Conservation (phyloP, 495 filamentous ascomycete species). For the Aspergillus affinis region DNA sequence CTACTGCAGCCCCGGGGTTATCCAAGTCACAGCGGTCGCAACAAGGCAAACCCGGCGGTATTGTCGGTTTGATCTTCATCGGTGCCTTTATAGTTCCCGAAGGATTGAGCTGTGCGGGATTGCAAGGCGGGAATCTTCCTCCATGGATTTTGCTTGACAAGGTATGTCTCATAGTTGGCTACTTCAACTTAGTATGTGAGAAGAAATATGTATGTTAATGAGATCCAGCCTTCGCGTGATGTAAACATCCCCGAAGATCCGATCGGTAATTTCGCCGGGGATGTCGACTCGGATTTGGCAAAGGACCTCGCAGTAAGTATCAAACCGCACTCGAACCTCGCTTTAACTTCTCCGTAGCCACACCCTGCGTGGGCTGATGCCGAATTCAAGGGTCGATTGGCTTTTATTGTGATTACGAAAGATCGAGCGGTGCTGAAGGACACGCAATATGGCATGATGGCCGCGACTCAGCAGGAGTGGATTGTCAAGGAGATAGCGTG, state of each 20-base stretch:
- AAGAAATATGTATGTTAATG: too few species aligned
- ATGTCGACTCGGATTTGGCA: slow-evolving; percentile 19
- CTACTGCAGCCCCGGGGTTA: slow-evolving; percentile 23
- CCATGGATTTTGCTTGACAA: slow-evolving; percentile 29
- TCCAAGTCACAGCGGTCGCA: slow-evolving; percentile 18
- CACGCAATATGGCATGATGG: slow-evolving; percentile 28
- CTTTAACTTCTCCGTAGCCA: slow-evolving; percentile 29
- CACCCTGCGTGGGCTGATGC: slow-evolving; percentile 28
- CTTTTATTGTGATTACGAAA: slow-evolving; percentile 24
- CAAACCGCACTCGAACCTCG: slow-evolving; percentile 26
- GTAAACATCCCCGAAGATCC: slow-evolving; percentile 25
- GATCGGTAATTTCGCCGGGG: slow-evolving; percentile 25
- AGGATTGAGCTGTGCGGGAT: slow-evolving; percentile 27
- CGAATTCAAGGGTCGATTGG: slow-evolving; percentile 16
- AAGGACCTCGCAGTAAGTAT: slow-evolving; percentile 11
- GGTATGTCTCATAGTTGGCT: slow-evolving; percentile 7
- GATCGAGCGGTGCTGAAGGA: slow-evolving; percentile 27
- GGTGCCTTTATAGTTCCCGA: slow-evolving; percentile 29
- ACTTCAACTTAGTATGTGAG: too few species aligned
- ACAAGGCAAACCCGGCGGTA: slow-evolving; percentile 25
- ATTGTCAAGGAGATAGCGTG: slow-evolving; percentile 25
- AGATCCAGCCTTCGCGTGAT: slow-evolving; percentile 18
- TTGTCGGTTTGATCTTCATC: slow-evolving; percentile 31
- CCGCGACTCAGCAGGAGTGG: slow-evolving; percentile 20
- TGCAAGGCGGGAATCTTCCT: slow-evolving; percentile 27